Percentiles rank a stretch among this genome's conserved stretches.
Evolutionary conservation across 495 filamentous ascomycete species (phyloP).

Genomic region (Endocarpon pusillum): DNA sequence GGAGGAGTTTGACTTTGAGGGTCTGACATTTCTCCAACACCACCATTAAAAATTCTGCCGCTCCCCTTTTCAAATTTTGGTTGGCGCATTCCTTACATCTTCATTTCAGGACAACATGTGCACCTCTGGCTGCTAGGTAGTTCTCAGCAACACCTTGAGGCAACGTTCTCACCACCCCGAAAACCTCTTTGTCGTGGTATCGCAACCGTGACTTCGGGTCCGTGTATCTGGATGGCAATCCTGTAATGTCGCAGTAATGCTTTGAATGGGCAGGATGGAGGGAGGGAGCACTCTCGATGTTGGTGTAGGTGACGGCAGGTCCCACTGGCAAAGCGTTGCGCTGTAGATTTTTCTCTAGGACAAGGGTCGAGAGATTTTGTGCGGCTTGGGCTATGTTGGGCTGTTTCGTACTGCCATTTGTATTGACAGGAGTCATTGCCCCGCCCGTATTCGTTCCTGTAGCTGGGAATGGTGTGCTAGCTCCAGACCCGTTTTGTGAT

Average conservation of each 20-base stretch:
- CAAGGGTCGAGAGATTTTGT: constrained; percentile 66
- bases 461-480: constrained; percentile 48
- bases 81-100: neutral
- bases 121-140: constrained; percentile 76
- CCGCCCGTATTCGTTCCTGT: constrained; percentile 35
- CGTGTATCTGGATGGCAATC: constrained; percentile 69
- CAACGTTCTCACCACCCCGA: constrained; percentile 56
- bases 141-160: constrained; percentile 66
- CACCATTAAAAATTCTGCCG: constrained; percentile 1
- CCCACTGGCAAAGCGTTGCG: constrained; percentile 25
- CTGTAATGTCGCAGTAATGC: constrained; percentile 90
- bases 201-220: constrained; percentile 85
- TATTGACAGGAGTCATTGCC: constrained; percentile 40
- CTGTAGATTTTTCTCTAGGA: constrained; percentile 54
- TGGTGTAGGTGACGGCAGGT: constrained; percentile 77
- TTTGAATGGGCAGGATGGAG: constrained; percentile 54
- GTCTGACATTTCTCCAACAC: constrained; percentile 27
- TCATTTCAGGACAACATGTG: constrained; percentile 84
- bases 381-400: constrained; percentile 71
- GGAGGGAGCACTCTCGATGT: constrained; percentile 81
- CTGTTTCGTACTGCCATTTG: constrained; percentile 25
- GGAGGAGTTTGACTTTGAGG: constrained; percentile 86
- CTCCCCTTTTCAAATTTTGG: neutral
- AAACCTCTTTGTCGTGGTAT: constrained; percentile 83
- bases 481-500: constrained; percentile 68